Evolutionary conservation across 1,284 basidiomycete genomes (phyloP).

Genomic region (Megacollybia platyphylla): DNA sequence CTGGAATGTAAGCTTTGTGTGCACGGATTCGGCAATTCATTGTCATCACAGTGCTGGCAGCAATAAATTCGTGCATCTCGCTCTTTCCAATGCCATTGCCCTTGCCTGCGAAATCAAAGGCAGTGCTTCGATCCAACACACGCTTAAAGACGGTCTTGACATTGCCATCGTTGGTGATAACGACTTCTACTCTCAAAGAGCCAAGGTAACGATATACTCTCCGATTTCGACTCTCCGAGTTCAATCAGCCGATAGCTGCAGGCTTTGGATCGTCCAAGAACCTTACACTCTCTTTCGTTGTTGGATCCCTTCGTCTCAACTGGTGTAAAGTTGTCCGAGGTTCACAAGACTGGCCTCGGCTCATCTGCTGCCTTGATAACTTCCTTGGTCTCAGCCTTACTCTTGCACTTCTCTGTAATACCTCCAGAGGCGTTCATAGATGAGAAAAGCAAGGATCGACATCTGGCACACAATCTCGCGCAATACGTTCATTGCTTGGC

Average conservation of each 20-base stretch:
- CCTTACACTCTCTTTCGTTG: slow-evolving; percentile 44
- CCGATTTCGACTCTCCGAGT: slow-evolving; percentile 9
- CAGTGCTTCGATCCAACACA: slow-evolving; percentile 25
- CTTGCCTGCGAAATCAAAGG: slow-evolving; percentile 52
- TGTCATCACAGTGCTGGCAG: slow-evolving; percentile 22
- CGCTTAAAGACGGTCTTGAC: slow-evolving; percentile 45
- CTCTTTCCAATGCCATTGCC: slow-evolving; percentile 66
- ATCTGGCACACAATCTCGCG: slow-evolving; percentile 82
- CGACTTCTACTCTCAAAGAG: slow-evolving; percentile 94
- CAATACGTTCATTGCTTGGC: slow-evolving; percentile 95
- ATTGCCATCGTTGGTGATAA: slow-evolving; percentile 88
- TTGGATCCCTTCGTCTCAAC: slow-evolving; percentile 71
- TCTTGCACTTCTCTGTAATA: slow-evolving; percentile 68
- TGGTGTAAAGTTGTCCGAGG: slow-evolving; percentile 56
- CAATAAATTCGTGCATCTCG: slow-evolving; percentile 91
- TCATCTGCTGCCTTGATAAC: slow-evolving; percentile 96
- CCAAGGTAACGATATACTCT: slow-evolving; percentile 26
- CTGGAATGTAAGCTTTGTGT: slow-evolving; percentile 24
- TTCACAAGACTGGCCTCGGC: slow-evolving; percentile 97
- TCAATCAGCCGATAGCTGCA: slow-evolving; percentile 35
- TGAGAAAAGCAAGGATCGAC: slow-evolving; percentile 30
- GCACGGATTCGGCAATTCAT: neutral
- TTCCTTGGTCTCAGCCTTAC: slow-evolving; percentile 78
- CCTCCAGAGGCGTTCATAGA: slow-evolving; percentile 31
- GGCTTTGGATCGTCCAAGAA: slow-evolving; percentile 43